These are phyloP conservation scores for Hypholoma sublateritium DNA, from an alignment of 768 basidiomycete species.

Conservation along the genomic window DNA sequence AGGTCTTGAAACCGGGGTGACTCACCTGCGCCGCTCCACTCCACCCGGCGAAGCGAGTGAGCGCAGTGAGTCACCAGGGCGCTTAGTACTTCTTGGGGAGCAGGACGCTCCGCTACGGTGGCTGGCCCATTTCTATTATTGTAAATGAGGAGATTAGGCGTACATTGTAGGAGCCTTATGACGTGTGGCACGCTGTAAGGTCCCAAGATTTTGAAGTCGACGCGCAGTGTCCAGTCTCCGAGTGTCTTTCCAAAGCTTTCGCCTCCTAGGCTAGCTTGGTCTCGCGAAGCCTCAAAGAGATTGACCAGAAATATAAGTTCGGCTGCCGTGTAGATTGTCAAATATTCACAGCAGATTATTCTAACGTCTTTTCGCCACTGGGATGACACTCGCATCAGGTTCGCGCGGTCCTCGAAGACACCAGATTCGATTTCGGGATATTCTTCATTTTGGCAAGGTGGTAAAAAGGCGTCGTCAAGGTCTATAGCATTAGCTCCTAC, in stretches of 20 bases:
- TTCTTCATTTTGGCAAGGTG: conserved; percentile 29
- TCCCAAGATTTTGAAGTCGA: conserved; percentile 41
- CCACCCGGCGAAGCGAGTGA: conserved; percentile 38
- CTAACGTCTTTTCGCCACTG: conserved; percentile 35
- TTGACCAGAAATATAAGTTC: conserved; percentile 34
- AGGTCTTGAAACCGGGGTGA: conserved; percentile 40
- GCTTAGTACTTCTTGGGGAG: conserved; percentile 31
- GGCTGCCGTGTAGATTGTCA: conserved; percentile 34
- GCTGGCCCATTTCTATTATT: conserved; percentile 34
- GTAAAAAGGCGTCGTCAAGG: conserved; percentile 38
- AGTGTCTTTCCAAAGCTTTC: conserved; percentile 24
- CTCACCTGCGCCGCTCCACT: conserved; percentile 45
- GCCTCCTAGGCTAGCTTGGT: conserved; percentile 8
- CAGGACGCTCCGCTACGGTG: conserved; percentile 18
- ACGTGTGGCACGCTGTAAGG: conserved; percentile 26
- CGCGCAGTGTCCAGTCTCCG: conserved; percentile 38
- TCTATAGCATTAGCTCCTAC: conserved; percentile 31
- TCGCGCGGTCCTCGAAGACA: conserved; percentile 27
- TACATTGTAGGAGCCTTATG: conserved; percentile 36
- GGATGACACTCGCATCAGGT: conserved; percentile 35
- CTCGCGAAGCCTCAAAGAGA: conserved; percentile 28
- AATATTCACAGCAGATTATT: conserved; percentile 40
- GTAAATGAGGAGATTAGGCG: conserved; percentile 45
- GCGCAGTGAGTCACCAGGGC: conserved; percentile 31
- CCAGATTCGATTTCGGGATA: conserved; percentile 29